Evolutionary conservation across 169 alveolate genomes (phyloP), one percentile per base, ranked within the genome.

Genomic region (Cryptosporidium felis): DNA sequence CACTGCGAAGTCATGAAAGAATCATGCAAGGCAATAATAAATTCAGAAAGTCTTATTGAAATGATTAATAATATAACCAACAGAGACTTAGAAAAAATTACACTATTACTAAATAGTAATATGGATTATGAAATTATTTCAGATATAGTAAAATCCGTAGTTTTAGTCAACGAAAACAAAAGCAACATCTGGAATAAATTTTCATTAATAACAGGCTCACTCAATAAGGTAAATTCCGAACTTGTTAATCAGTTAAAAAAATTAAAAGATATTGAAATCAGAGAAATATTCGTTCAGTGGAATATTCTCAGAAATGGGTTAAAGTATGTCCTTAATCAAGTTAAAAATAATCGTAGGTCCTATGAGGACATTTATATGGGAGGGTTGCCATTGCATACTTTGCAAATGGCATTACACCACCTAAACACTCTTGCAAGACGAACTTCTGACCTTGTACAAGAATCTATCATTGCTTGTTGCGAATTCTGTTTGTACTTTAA

Each of bases 321-420:
- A 28, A 74, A 74, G 56, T 36, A 36, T n/a, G 10, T 74, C 4
- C 41, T 53, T 42, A 36, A 49, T 36, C 67, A 74, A 14, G 56
- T 74, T 16, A 74, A 49, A 53, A 40, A 53, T 21, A 74, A 74
- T 56, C 85, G 85, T 53, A 74, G 42, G 40, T 74, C 85, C 8
- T 74, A 74, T 56, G 85, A 74, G 56, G 85, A 53, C 26, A 36
- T 30, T 36, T 74, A 74, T 74, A 74, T 74, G 85, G 67, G 67
- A 28, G 85, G 85, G 40, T n/a, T 74, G 10, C 67, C 85, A 21
- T 38, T 74, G 40, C 85, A 74, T 38, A 74, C 85, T 12, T 18
- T 74, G 34, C 85, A 74, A 34, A 74, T 53, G 85, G 28, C 67
- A 40, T 49, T 74, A 21, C 74, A 74, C 32, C 34, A 74, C 26